Base-by-base conservation (phyloP, 1,284 basidiomycete genomes). In the Ustilago loliicola region DNA sequence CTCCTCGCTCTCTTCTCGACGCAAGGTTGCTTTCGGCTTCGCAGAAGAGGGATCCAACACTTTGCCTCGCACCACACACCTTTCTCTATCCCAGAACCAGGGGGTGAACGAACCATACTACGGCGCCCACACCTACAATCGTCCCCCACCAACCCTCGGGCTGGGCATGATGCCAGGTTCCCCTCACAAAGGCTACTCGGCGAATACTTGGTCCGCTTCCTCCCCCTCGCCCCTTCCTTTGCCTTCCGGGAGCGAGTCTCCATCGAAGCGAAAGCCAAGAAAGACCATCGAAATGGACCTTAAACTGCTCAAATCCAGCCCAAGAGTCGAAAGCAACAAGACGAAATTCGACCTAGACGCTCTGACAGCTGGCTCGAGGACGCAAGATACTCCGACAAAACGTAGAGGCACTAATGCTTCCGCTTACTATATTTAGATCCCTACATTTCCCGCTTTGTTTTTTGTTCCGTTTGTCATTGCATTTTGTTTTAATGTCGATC, bases 221-320 rank as follows among this genome's bases (percentile, higher is more conserved):
- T 56, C 61, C 6, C 80, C 80, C 17, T 54, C 52, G n/a, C 81
- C 81, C 0, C 55, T 82, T 2, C 81, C 81, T 1, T 17, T 45
- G 7, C 42, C 42, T 76, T 0, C 66, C 72, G 2, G 15, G 2
- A 2, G 32, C 7, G 36, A 25, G 1, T 74, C 66, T 2, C 64
- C 71, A 30, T 38, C 56, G 3, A 66, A 55, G 40, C 21, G 76
- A 6, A 75, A 72, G 21, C 80, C 71, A 8, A 52, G 80, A 27
- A 78, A 72, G 57, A 83, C 81, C 19, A 83, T 83, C 63, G 81
- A 83, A 32, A 66, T 79, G 66, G 81, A 83, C 25, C 66, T 83
- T 27, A 66, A 72, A 51, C 57, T 68, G 8, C 66, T 80, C 48
- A 77, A 75, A 27, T 52, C 64, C 34, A 77, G 70, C 11, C 77